These are phyloP conservation scores for Colletotrichum gigasporum DNA, from an alignment of 2,329 filamentous ascomycete genomes.

Conservation along the genomic window DNA sequence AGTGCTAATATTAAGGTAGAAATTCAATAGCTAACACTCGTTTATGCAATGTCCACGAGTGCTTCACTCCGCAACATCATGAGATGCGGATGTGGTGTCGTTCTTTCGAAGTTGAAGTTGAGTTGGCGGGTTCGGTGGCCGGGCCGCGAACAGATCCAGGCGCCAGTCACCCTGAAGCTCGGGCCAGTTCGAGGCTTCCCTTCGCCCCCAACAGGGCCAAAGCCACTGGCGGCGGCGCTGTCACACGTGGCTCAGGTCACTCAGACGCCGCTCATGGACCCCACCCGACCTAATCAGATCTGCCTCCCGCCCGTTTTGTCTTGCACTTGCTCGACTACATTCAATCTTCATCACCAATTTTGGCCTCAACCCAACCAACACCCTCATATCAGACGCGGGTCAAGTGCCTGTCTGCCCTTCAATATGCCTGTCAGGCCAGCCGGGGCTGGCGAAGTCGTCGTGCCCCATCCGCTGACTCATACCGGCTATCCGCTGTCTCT, in stretches of 20 bases:
- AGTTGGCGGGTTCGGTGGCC: too few species aligned
- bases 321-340: not conserved
- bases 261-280: not conserved
- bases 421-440: slow-evolving; percentile 13
- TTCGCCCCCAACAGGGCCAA: too few species aligned
- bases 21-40: too few species aligned
- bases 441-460: not conserved
- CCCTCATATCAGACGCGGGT: too few species aligned
- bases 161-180: too few species aligned
- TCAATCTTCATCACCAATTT: not conserved
- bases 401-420: slow-evolving; percentile 1
- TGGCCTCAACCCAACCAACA: not conserved
- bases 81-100: too few species aligned
- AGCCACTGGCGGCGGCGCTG: not conserved
- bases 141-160: too few species aligned
- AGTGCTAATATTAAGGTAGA: too few species aligned
- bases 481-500: not conserved
- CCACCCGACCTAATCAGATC: not conserved
- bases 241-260: not conserved
- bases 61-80: too few species aligned
- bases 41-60: too few species aligned
- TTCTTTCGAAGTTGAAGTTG: too few species aligned
- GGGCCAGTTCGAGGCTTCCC: too few species aligned
- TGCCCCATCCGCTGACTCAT: slow-evolving; percentile 25
- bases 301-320: not conserved